Base-by-base conservation (phyloP, 345 rosid species). In the Moricandia moricandioides region DNA sequence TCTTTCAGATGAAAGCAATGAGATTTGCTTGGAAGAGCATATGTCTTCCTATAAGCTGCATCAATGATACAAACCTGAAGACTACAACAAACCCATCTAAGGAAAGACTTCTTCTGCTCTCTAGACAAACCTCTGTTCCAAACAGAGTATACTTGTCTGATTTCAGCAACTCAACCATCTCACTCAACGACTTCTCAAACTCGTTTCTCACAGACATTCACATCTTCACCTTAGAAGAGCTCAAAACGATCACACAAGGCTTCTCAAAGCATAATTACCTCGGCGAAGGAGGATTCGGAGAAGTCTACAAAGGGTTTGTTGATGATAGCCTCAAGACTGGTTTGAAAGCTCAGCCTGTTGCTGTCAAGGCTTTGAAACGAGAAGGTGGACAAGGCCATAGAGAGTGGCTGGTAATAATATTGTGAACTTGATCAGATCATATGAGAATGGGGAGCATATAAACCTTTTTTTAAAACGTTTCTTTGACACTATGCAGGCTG, bases 241-340 rank as follows among this genome's bases (percentile, higher is more conserved):
- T 90, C 34, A 77, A 85, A 67, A 51, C 74, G 3, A 75, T 83
- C 27, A 90, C 98, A 1, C 82, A 85, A 17, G 81, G 60, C 72
- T 90, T 87, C 74, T 74, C 88, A 8, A 62, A 88, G 74, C 74
- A 75, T 76, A 90, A 87, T 54, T 74, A 84, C 34, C 84, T 90
- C 0, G 98, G 96, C 0, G 90, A 87, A 85, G 98, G 98, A 1
- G 93, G 96, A 40, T 90, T 92, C 10, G 96, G 98, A 0, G 92
- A 87, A 0, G 96, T 92, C 29, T 83, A 82, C 71, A 90, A 92
- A 73, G 98, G 98, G 8, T 90, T 88, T 43, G 27, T 86, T 5
- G 87, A 85, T 77, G 89, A 85, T 74, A 86, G 80, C 56, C 70
- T 87, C 54, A 78, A 83, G 80, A 87, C 72, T 2, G 91, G 90